Percentiles rank a stretch among this genome's conserved stretches.
These are phyloP conservation scores for Cladosporium sphaerospermum DNA, from an alignment of 2,329 filamentous ascomycete genomes.

Conservation along the genomic window DNA sequence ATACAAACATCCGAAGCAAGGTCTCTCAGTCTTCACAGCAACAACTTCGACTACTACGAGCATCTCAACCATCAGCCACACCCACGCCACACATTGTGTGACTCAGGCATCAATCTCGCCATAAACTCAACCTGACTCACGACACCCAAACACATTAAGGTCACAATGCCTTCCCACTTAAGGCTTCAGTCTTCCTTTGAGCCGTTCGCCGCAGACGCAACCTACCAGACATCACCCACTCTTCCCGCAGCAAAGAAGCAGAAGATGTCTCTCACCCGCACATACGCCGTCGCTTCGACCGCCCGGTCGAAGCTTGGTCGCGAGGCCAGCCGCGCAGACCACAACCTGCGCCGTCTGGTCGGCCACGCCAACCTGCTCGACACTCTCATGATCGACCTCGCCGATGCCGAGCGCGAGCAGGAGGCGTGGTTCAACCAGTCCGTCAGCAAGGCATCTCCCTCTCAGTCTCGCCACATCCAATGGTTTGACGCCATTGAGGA, in stretches of 20 bases:
- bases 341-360: constrained; percentile 90
- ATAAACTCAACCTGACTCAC: constrained; percentile 15
- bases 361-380: constrained; percentile 98
- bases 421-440: constrained; percentile 98
- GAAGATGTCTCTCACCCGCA: constrained; percentile 96
- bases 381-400: constrained; percentile 82
- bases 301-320: constrained; percentile 91
- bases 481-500: constrained; percentile 78
- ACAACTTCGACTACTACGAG: neutral
- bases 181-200: constrained; percentile 42
- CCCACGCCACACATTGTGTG: constrained; percentile 12
- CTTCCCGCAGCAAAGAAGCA: constrained; percentile 53
- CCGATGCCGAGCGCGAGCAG: constrained; percentile 90
- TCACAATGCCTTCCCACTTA: constrained; percentile 45
- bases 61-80: constrained; percentile 4
- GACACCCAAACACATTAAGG: constrained; percentile 14
- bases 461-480: constrained; percentile 68
- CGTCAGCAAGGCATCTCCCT: constrained; percentile 64
- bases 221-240: constrained; percentile 35
- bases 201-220: constrained; percentile 39
- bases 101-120: constrained; percentile 16
- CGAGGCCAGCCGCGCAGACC: constrained; percentile 84
- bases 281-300: constrained; percentile 96
- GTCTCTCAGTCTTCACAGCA: neutral
- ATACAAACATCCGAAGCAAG: neutral